Evolutionary conservation across 805 yeast species (phyloP).

Genomic region (Wickerhamomyces chambardii): DNA sequence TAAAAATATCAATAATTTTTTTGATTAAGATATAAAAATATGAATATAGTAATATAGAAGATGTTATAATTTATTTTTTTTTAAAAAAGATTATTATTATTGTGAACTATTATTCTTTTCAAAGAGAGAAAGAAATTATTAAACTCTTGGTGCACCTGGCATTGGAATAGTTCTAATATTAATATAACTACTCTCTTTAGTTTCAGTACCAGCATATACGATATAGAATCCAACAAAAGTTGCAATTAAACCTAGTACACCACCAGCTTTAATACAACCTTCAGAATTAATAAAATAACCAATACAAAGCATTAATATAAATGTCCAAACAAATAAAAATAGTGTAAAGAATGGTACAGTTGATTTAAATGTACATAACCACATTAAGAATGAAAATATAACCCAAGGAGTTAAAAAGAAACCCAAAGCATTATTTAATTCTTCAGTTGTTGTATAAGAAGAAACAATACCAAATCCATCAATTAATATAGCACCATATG

Average conservation of each 20-base stretch:
- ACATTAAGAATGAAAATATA: constrained; percentile 50
- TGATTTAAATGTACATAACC: constrained; percentile 48
- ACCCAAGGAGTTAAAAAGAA: constrained; percentile 56
- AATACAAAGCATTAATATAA: constrained; percentile 40
- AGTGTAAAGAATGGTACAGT: constrained; percentile 51
- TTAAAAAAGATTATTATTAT: too few relatives aligned
- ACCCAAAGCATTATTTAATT: constrained; percentile 43
- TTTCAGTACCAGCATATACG: constrained; percentile 56
- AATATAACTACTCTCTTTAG: constrained; percentile 48
- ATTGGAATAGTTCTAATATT: constrained; percentile 41
- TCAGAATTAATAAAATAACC: constrained; percentile 41
- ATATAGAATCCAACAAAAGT: constrained; percentile 54
- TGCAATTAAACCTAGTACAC: constrained; percentile 48
- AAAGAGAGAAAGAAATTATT: too few relatives aligned
- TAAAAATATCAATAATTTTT: too few relatives aligned
- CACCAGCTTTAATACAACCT: constrained; percentile 46
- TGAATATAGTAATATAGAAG: too few relatives aligned
- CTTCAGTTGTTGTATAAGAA: constrained; percentile 35
- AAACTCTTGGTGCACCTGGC: constrained; percentile 34
- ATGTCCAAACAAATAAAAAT: constrained; percentile 42
- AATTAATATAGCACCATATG: constrained; percentile 55
- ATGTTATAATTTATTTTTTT: too few relatives aligned
- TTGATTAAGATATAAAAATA: too few relatives aligned
- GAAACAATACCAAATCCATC: constrained; percentile 48
- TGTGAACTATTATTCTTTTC: too few relatives aligned